Conservation (phyloP, 2,329 filamentous ascomycete species). For the Corynespora cassiicola region DNA sequence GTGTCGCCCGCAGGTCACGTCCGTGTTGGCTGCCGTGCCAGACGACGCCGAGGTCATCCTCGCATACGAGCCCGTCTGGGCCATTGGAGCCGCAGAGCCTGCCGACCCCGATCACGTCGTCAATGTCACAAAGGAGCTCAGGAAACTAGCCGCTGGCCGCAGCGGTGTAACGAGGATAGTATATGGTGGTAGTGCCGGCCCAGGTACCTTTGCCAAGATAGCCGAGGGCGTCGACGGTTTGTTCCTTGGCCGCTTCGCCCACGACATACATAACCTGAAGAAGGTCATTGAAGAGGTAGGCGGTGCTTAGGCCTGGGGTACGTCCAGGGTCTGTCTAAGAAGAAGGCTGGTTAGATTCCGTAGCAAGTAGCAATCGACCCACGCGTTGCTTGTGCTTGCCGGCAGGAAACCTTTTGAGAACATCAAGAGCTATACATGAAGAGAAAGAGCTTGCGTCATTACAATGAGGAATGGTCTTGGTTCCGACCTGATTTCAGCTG, state of each 20-base stretch:
- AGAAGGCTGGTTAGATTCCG: no score
- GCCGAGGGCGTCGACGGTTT: slow-evolving; percentile 77
- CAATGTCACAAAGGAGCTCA: slow-evolving; percentile 70
- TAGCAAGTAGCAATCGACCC: no score
- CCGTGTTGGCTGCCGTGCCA: slow-evolving; percentile 67
- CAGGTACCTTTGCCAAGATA: slow-evolving; percentile 74
- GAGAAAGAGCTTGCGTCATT: no score
- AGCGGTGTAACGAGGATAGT: slow-evolving; percentile 70
- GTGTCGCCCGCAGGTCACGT: slow-evolving; percentile 69
- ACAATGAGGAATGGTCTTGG: no score
- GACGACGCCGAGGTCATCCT: slow-evolving; percentile 73
- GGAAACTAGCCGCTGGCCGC: slow-evolving; percentile 60
- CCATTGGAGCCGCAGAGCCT: slow-evolving; percentile 77
- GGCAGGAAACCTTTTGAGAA: no score
- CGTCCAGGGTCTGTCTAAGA: no score
- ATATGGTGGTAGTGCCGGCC: slow-evolving; percentile 84
- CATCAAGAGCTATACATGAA: no score
- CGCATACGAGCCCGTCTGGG: slow-evolving; percentile 90
- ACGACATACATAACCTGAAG: slow-evolving; percentile 74
- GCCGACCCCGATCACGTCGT: slow-evolving; percentile 76
- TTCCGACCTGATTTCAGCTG: no score
- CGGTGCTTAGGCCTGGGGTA: no score
- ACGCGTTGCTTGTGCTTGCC: no score
- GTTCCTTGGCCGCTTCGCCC: slow-evolving; percentile 82
- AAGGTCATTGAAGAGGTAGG: slow-evolving; percentile 77